phyloP scores from a whole-genome alignment of 257 asterid genomes.

The Penstemon barbatus region DNA sequence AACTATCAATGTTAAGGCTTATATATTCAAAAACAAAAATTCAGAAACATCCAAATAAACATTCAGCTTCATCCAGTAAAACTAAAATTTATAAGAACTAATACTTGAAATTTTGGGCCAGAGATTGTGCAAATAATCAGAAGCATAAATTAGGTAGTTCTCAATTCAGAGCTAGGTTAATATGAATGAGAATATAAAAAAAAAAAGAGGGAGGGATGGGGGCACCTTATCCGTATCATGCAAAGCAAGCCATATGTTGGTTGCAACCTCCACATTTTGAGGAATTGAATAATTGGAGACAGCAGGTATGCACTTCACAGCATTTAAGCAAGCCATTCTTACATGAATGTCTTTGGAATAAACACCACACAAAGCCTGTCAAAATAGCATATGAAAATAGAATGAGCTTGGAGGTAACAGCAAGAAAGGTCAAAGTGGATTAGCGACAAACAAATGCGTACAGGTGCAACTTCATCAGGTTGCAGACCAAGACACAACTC shows the following conservation, averaged over 20 bases:
- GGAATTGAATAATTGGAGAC: slow-evolving; percentile 82
- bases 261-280: slow-evolving; percentile 81
- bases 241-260: slow-evolving; percentile 94
- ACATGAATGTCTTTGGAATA: slow-evolving; percentile 94
- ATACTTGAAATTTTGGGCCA: too few relatives aligned
- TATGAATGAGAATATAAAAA: background rate
- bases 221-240: slow-evolving; percentile 90
- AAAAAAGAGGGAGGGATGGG: background rate
- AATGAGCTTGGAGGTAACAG: slow-evolving; percentile 20
- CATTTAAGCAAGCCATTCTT: slow-evolving; percentile 90
- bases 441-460: slow-evolving; percentile 40
- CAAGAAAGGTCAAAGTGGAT: slow-evolving; percentile 26
- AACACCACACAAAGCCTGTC: slow-evolving; percentile 83
- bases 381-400: slow-evolving; percentile 27
- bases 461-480: slow-evolving; percentile 94
- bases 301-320: slow-evolving; percentile 95
- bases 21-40: background rate
- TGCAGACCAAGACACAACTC: slow-evolving; percentile 93
- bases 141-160: slow-evolving; percentile 13
- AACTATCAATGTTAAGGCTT: background rate
- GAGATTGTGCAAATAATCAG: background rate
- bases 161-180: background rate
- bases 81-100: background rate
- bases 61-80: background rate
- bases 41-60: slow-evolving; percentile 13